Conservation (phyloP, 768 basidiomycete species). For the Daedaleopsis nitida region DNA sequence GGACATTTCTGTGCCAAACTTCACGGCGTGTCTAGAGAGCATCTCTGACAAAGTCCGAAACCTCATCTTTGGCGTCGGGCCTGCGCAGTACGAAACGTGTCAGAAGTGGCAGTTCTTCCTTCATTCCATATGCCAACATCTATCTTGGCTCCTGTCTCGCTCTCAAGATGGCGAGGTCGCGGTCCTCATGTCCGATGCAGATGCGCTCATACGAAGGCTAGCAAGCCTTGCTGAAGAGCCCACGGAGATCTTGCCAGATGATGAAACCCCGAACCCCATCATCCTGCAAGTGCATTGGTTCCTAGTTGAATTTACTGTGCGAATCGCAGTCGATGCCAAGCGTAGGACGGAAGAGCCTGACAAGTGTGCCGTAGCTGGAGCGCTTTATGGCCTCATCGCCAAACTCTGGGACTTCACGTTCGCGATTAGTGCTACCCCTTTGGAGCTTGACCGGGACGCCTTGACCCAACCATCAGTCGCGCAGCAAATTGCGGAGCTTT, state of each 20-base stretch:
- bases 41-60: slow-evolving; percentile 13
- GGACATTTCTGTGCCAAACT: slow-evolving; percentile 42
- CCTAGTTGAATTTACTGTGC: slow-evolving; percentile 54
- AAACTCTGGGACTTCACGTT: slow-evolving; percentile 56
- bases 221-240: slow-evolving; percentile 41
- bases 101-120: slow-evolving; percentile 24
- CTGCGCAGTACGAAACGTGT: slow-evolving; percentile 4
- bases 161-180: slow-evolving; percentile 36
- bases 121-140: slow-evolving; percentile 37
- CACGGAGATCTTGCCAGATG: slow-evolving; percentile 28
- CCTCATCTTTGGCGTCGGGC: slow-evolving; percentile 3
- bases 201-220: slow-evolving; percentile 35
- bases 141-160: slow-evolving; percentile 47
- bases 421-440: slow-evolving; percentile 42
- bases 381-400: slow-evolving; percentile 36
- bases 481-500: slow-evolving; percentile 57
- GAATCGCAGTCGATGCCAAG: slow-evolving; percentile 37
- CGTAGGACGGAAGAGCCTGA: slow-evolving; percentile 9
- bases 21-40: slow-evolving; percentile 33
- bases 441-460: slow-evolving; percentile 35
- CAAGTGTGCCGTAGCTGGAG: slow-evolving; percentile 28
- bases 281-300: slow-evolving; percentile 63
- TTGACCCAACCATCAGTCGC: slow-evolving; percentile 34
- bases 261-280: slow-evolving; percentile 37
- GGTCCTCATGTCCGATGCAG: slow-evolving; percentile 35